Percentiles rank a stretch among this genome's conserved stretches.
phyloP scores from a whole-genome alignment of 495 filamentous ascomycete species.

The Neurospora sp. region DNA sequence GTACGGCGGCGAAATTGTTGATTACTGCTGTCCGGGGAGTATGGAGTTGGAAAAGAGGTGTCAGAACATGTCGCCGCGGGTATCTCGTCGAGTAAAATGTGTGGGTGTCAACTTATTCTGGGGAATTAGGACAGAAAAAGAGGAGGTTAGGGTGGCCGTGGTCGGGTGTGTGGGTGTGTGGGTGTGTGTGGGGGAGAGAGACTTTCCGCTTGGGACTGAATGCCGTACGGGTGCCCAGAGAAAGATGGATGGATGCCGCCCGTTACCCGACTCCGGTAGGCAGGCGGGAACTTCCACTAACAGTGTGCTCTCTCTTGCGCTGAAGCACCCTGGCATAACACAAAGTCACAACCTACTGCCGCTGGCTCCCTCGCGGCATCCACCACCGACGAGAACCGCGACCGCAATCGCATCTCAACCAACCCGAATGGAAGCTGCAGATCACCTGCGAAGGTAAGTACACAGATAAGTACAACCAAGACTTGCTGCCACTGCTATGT shows the following conservation, averaged over 20 bases:
- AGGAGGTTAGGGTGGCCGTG: constrained; percentile 1
- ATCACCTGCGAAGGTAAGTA: neutral
- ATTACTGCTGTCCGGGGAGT: neutral
- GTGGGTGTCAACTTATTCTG: neutral
- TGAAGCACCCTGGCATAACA: neutral
- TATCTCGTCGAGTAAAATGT: neutral
- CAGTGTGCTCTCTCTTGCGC: neutral
- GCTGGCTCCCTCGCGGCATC: neutral
- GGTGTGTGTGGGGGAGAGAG: neutral
- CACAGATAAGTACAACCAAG: neutral
- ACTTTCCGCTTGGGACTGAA: neutral
- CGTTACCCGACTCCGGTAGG: neutral
- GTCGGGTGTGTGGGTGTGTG: constrained; percentile 1
- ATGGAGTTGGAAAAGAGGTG: neutral
- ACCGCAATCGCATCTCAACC: neutral
- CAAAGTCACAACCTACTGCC: neutral
- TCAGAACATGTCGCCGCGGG: neutral
- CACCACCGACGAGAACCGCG: neutral
- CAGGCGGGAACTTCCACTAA: neutral
- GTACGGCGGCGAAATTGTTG: neutral
- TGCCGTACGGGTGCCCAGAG: neutral
- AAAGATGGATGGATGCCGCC: neutral
- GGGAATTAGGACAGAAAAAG: neutral
- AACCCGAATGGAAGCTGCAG: neutral
- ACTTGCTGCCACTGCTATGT: neutral